phyloP scores from a whole-genome alignment of 768 basidiomycete genomes.

The Lentinus brumalis region DNA sequence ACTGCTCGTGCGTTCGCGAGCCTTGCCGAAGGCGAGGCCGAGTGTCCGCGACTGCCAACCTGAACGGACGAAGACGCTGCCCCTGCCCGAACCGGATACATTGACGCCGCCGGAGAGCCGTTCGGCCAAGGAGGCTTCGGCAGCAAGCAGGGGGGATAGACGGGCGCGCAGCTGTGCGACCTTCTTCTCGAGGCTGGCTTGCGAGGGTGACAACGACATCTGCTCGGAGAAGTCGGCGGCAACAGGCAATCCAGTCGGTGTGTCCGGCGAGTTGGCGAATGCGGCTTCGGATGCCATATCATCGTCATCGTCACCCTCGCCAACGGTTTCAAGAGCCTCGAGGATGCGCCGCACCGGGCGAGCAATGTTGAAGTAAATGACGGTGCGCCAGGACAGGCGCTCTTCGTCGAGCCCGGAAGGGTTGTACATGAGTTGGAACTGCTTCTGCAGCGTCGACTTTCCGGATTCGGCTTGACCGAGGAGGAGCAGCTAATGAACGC shows the following conservation, averaged over 20 bases:
- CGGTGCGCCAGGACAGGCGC: slow-evolving; percentile 74
- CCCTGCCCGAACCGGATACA: slow-evolving; percentile 70
- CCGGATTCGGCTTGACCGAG: slow-evolving; percentile 79
- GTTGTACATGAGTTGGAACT: slow-evolving; percentile 81
- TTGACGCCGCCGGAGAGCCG: slow-evolving; percentile 74
- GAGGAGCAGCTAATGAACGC: slow-evolving; percentile 65
- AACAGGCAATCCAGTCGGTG: slow-evolving; percentile 5
- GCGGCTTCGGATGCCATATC: slow-evolving; percentile 47
- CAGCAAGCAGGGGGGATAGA: slow-evolving; percentile 59
- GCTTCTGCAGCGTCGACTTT: slow-evolving; percentile 84
- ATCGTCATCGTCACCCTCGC: slow-evolving; percentile 49
- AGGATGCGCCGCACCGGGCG: slow-evolving; percentile 42
- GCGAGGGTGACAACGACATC: slow-evolving; percentile 17
- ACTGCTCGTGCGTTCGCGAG: slow-evolving; percentile 25
- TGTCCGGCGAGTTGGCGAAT: slow-evolving; percentile 4
- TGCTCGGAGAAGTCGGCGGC: slow-evolving; percentile 5
- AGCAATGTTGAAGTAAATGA: slow-evolving; percentile 79
- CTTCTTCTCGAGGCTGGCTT: slow-evolving; percentile 22
- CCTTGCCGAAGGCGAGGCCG: slow-evolving; percentile 37
- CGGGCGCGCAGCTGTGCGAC: slow-evolving; percentile 50
- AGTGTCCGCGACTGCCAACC: slow-evolving; percentile 80
- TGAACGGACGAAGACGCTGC: slow-evolving; percentile 73
- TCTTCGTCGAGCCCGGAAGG: slow-evolving; percentile 69
- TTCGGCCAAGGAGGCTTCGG: slow-evolving; percentile 66
- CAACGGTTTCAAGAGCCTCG: slow-evolving; percentile 35